Evolutionary conservation across 2,329 filamentous ascomycete species (phyloP).

Genomic region (Sclerotinia nivalis): DNA sequence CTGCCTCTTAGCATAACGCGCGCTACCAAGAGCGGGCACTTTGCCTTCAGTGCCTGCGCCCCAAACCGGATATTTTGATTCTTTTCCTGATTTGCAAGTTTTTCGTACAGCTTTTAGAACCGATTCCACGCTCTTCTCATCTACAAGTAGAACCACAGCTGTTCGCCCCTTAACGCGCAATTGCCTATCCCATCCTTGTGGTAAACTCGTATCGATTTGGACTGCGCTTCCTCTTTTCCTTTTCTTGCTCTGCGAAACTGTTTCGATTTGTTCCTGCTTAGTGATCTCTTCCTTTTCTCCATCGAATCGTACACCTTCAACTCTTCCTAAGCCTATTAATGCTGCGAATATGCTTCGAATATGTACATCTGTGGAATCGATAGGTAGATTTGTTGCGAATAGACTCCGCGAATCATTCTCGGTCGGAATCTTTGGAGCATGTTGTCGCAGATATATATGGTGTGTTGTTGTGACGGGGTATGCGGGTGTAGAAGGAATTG

Average conservation of each 20-base stretch:
- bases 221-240: slow-evolving; percentile 53
- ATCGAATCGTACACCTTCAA: slow-evolving; percentile 78
- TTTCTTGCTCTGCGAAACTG: slow-evolving; percentile 48
- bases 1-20: slow-evolving; percentile 64
- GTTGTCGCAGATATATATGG: slow-evolving; percentile 82
- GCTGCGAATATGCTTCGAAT: slow-evolving; percentile 73
- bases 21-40: slow-evolving; percentile 51
- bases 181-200: slow-evolving; percentile 70
- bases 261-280: slow-evolving; percentile 32
- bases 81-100: slow-evolving; percentile 57
- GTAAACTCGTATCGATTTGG: slow-evolving; percentile 64
- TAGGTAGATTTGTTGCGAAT: slow-evolving; percentile 87
- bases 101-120: slow-evolving; percentile 75
- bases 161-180: slow-evolving; percentile 74
- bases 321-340: slow-evolving; percentile 73
- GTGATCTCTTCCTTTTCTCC: slow-evolving; percentile 49
- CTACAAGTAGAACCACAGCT: slow-evolving; percentile 80
- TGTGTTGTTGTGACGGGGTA: slow-evolving; percentile 67
- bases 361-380: slow-evolving; percentile 77
- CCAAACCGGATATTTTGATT: slow-evolving; percentile 66
- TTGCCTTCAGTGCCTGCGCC: slow-evolving; percentile 60
- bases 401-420: slow-evolving; percentile 74
- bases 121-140: slow-evolving; percentile 73
- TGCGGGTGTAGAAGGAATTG: slow-evolving; percentile 51
- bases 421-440: slow-evolving; percentile 76